Base-by-base conservation (phyloP, 768 basidiomycete species). In the Boletus reticuloceps region DNA sequence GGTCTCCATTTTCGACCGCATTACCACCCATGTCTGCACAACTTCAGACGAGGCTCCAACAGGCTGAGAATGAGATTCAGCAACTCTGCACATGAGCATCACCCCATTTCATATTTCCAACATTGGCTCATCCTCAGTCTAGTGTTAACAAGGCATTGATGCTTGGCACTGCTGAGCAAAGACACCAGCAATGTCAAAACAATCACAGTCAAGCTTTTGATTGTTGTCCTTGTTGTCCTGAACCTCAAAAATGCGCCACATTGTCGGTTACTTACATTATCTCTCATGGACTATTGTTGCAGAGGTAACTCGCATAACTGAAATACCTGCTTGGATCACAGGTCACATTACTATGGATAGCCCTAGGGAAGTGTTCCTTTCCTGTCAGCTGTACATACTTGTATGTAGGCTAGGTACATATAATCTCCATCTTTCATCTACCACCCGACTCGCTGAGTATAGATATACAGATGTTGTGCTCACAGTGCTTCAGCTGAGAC, bases 1-100 rank as follows among this genome's bases (percentile, higher is more conserved):
- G 76, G 89, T 93, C 50, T 90, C 86, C 58, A 77, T 95, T 52
- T 81, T 96, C 63, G 94, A 95, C 66, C 84, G 93, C 66, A 88
- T 92, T 41, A 90, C 89, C 60, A 85, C 83, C 50, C 91, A 94
- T 20, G 20, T 20, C 20, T 20, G 20, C 74, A 55, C 84, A 88
- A 65, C 77, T 89, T 62, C 88, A 90, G 78, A 81, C 80, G 68
- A 79, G 87, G 69, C 79, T 91, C 60, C 84, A 89, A 73, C 79
- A 82, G 69, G 86, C 88, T 56, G 89, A 92, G 72, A 79, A 82
- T 53, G 90, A 92, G 75, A 87, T 89, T 57, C 79, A 85, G 70
- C 83, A 89, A 64, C 86, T 91, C 66, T 82, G 89, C 72, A 77
- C 79, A 79, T 79, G 55, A 53, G 79, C 67, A 37, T 6, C 2